Base-by-base conservation (phyloP, 495 filamentous ascomycete genomes). In the Hypoxylon trugodes region DNA sequence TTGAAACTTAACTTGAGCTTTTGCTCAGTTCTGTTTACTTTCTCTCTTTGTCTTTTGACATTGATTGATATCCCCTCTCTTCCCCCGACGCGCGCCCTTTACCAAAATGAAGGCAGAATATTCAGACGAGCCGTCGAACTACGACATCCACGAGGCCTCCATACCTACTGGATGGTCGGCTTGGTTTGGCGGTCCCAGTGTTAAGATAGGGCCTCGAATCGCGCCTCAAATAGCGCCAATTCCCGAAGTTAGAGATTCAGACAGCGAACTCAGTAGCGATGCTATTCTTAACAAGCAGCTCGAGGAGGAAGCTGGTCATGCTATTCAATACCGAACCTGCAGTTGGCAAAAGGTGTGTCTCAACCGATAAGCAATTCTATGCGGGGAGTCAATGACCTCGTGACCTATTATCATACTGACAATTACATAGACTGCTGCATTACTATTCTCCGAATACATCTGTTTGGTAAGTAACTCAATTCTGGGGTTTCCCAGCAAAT, bases 391-490 rank as follows among this genome's bases (percentile, higher is more conserved):
- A 41, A 65, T 41, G 15, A 45, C 28, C 24, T 30, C 38, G 25
- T 33, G 15, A 35, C 59, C 38, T 38, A 59, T 42, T 58, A 47
- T 46, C 40, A 40, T 10, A 6, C 36, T 43, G 35, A 53, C 33
- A 38, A 42, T 47, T 45, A 19, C 22, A 24, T 65, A 93, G 89
- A 96, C 91, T 46, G 90, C 91, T 3, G 91, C 89, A 8, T 73
- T 96, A 61, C 85, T 96, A 47, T 95, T 96, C 75, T 91, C 90
- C 6, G 92, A 96, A 75, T 96, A 96, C 67, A 96, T 96, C 47
- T 96, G 91, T 76, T 74, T 96, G 79, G 76, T 77, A 52, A 65
- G 72, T 64, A 32, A 12, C 21, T 25, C 21, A 54, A 9, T 28
- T 22, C 10, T 21, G 15, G 24, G n/a, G 22, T 8, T 25, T 47